These are phyloP conservation scores for Tagetes erecta DNA, from an alignment of 129 eudicot species.

Conservation along the genomic window DNA sequence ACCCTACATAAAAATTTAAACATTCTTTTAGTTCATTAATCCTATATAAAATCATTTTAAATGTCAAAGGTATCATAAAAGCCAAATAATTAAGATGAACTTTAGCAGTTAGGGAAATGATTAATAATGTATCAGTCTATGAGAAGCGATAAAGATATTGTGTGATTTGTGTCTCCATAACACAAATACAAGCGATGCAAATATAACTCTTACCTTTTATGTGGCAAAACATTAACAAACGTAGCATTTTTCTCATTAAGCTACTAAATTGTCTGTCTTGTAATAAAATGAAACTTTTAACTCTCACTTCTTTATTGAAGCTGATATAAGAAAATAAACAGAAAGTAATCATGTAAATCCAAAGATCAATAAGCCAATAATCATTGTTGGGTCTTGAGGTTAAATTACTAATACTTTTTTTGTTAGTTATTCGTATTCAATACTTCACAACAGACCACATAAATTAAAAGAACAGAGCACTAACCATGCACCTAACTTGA, in stretches of 20 bases:
- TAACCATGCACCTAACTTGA: conserved; percentile 14
- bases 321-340: conserved; percentile 1
- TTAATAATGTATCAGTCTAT: conserved; percentile 15
- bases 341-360: neutral
- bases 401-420: neutral
- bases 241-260: neutral
- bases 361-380: neutral
- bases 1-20: neutral
- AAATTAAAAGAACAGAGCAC: conserved; percentile 12
- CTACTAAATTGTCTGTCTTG: conserved; percentile 4
- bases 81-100: neutral
- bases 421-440: neutral
- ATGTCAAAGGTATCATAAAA: neutral
- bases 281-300: neutral
- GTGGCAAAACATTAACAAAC: neutral
- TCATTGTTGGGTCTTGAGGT: neutral
- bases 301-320: conserved; percentile 8
- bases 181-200: no score
- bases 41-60: neutral
- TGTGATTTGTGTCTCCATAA: no score
- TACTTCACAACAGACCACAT: conserved; percentile 9
- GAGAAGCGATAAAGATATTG: conserved; percentile 3
- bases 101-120: neutral
- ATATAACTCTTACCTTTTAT: no score
- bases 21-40: neutral